Percentiles rank a stretch among this genome's conserved stretches.
Evolutionary conservation across 345 rosid genomes (phyloP).

Genomic region (Psidium friedrichsthalianum): DNA sequence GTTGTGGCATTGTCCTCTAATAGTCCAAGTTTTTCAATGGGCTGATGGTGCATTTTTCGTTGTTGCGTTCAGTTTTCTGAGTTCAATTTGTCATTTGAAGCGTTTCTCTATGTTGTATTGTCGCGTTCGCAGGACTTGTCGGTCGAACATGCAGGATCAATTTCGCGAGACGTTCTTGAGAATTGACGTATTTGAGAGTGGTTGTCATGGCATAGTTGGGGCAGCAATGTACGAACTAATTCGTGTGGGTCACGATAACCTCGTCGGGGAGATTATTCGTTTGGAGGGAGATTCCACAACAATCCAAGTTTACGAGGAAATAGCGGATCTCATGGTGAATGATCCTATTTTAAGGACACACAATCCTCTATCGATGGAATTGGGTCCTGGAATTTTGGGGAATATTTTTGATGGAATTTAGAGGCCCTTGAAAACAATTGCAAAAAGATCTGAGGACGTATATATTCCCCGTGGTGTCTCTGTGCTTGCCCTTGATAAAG

Average conservation of each 20-base stretch:
- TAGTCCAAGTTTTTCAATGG: too few species aligned
- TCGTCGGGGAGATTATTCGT: conserved; percentile 95
- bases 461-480: conserved; percentile 99
- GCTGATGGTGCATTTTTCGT: too few species aligned
- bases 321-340: conserved; percentile 87
- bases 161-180: too few species aligned
- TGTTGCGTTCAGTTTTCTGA: too few species aligned
- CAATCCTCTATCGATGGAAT: conserved; percentile 96
- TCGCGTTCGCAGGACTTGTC: too few species aligned
- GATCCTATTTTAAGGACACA: conserved; percentile 91
- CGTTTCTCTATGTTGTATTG: too few species aligned
- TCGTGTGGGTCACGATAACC: conserved; percentile 93
- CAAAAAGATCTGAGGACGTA: conserved; percentile 87
- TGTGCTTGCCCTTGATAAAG: conserved; percentile 97
- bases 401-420: conserved; percentile 97
- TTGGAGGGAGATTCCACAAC: conserved; percentile 99
- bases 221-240: conserved; percentile 99
- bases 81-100: too few species aligned
- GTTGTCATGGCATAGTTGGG: conserved; percentile 98
- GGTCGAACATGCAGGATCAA: too few species aligned
- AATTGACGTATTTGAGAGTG: too few species aligned
- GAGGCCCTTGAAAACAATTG: conserved; percentile 99
- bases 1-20: too few species aligned
- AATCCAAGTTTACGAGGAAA: conserved; percentile 97
- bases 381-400: conserved; percentile 99